Percentiles rank a stretch among this genome's conserved stretches.
Conservation (phyloP, 768 basidiomycete species). For the Chalciporus sphaerocephalus region DNA sequence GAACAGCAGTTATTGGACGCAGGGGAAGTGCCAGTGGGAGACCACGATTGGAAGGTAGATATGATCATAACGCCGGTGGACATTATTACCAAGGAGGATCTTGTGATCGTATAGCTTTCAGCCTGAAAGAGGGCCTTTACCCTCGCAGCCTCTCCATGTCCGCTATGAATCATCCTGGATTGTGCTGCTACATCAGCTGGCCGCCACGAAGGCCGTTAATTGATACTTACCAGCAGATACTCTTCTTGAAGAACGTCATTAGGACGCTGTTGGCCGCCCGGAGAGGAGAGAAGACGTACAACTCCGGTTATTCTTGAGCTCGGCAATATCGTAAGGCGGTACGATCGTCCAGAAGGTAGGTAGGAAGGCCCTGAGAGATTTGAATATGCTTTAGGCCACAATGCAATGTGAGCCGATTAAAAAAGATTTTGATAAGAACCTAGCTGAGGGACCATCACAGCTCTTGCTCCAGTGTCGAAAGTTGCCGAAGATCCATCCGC, state of each 20-base stretch:
- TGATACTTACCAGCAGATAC: slow-evolving; percentile 23
- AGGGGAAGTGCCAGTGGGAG: slow-evolving; percentile 49
- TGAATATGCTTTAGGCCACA: slow-evolving; percentile 5
- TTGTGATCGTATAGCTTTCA: slow-evolving; percentile 18
- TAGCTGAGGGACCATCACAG: slow-evolving; percentile 63
- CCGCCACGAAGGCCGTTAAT: slow-evolving; percentile 17
- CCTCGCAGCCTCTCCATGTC: slow-evolving; percentile 23
- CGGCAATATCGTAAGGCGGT: slow-evolving; percentile 42
- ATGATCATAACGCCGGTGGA: slow-evolving; percentile 49
- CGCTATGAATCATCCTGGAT: slow-evolving; percentile 17
- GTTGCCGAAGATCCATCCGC: slow-evolving; percentile 60
- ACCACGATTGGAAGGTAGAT: slow-evolving; percentile 64
- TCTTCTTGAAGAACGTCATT: slow-evolving; percentile 16
- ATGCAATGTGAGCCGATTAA: slow-evolving; percentile 5
- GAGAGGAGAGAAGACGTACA: slow-evolving; percentile 39
- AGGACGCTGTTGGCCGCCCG: slow-evolving; percentile 20
- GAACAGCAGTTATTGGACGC: slow-evolving; percentile 56
- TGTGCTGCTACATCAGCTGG: slow-evolving; percentile 9
- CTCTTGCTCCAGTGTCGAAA: slow-evolving; percentile 60
- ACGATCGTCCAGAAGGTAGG: slow-evolving; percentile 42
- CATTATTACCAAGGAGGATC: slow-evolving; percentile 23
- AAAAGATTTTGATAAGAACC: slow-evolving; percentile 39
- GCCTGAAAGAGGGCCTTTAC: slow-evolving; percentile 12
- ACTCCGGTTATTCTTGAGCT: slow-evolving; percentile 37
- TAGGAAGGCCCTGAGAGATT: slow-evolving; percentile 31